Evolutionary conservation across 441 rosid species (phyloP).

Genomic region (Jatropha podagrica): DNA sequence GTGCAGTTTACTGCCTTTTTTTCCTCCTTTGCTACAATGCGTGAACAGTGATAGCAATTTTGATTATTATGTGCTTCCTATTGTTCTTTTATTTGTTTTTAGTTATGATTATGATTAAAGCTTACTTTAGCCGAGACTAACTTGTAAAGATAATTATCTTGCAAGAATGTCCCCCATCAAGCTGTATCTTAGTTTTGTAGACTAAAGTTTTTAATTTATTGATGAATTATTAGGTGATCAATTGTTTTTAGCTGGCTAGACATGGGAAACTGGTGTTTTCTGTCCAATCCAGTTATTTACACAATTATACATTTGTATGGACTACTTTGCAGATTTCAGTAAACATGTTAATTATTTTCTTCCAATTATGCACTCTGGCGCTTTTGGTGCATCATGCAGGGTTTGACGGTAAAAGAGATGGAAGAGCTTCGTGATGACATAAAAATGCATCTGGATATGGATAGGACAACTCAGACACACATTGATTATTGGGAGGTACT

Average conservation of each 20-base stretch:
- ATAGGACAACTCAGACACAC: constrained; percentile 68
- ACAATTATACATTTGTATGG: neutral
- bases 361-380: constrained; percentile 8
- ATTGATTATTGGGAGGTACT: constrained; percentile 89
- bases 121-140: neutral
- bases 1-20: neutral
- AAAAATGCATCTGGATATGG: constrained; percentile 92
- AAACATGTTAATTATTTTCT: neutral
- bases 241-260: neutral
- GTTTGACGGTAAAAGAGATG: constrained; percentile 83
- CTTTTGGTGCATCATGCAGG: constrained; percentile 48
- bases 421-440: constrained; percentile 94
- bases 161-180: neutral
- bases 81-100: neutral
- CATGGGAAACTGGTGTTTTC: neutral
- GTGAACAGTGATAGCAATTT: neutral
- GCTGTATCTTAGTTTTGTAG: neutral
- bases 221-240: neutral
- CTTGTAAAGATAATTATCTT: neutral
- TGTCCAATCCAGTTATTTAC: neutral
- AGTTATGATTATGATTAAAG: neutral
- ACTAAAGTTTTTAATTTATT: neutral
- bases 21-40: neutral
- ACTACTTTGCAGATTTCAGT: neutral
- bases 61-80: neutral